These are phyloP conservation scores for Calonectria naviculata DNA, from an alignment of 2,329 filamentous ascomycete species.

Conservation along the genomic window DNA sequence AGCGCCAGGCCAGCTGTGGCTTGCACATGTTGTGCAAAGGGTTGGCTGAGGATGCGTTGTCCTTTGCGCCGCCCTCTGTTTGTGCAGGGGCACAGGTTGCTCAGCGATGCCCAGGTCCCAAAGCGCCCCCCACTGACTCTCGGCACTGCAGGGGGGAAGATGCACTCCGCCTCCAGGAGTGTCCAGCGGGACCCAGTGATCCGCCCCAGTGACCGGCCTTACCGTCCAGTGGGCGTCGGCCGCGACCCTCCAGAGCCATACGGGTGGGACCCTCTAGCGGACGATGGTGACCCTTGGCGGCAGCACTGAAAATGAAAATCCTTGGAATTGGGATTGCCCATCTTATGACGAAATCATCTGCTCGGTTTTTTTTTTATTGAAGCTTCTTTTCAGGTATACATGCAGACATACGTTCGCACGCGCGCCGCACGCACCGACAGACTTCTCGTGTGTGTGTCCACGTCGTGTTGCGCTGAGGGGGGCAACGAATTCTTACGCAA, in stretches of 20 bases:
- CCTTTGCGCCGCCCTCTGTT: not conserved
- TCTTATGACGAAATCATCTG: conserved; percentile 20
- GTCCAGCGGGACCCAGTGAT: not conserved
- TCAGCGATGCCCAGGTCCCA: not conserved
- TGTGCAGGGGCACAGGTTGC: not conserved
- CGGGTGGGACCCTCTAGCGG: conserved; percentile 8
- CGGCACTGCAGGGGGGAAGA: conserved; percentile 4
- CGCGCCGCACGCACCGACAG: not conserved
- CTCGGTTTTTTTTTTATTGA: conserved; percentile 1
- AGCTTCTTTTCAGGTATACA: not conserved
- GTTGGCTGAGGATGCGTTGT: conserved; percentile 10
- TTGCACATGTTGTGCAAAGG: not conserved
- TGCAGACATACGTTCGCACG: not conserved
- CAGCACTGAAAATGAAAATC: conserved; percentile 10
- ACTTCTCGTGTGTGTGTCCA: not conserved
- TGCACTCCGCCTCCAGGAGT: conserved; percentile 1
- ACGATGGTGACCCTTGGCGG: not conserved
- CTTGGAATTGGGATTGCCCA: conserved; percentile 22
- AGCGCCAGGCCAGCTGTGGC: not conserved
- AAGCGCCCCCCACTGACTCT: not conserved
- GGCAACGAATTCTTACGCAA: conserved; percentile 1
- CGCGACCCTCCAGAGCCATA: conserved; percentile 13
- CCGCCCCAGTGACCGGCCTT: conserved; percentile 1
- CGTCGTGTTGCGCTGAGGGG: not conserved
- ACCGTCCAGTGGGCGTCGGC: not conserved